A percentile compares a stretch with the other conserved stretches of the same genome.
These are phyloP conservation scores for Phytophthora pisi DNA, from an alignment of 352 stramenopile species.

Conservation along the genomic window DNA sequence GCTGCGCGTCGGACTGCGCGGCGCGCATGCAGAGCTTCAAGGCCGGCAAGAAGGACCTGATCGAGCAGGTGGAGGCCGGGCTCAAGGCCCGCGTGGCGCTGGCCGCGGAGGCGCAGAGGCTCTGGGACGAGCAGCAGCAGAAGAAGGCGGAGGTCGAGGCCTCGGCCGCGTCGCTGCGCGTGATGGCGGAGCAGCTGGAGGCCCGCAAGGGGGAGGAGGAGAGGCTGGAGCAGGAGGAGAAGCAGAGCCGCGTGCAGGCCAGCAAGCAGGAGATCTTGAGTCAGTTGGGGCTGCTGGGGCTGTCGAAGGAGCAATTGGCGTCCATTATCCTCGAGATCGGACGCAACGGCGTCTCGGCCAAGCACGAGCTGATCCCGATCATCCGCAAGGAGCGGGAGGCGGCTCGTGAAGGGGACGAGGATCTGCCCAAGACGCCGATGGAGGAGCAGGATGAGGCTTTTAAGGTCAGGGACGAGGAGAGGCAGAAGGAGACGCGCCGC, in stretches of 20 bases:
- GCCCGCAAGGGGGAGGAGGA: conserved; percentile 46
- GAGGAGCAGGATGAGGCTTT: conserved; percentile 63
- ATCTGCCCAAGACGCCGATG: conserved; percentile 43
- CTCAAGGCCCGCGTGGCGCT: conserved; percentile 51
- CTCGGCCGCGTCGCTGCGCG: conserved; percentile 31
- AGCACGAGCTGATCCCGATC: conserved; percentile 60
- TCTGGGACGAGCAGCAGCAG: conserved; percentile 41
- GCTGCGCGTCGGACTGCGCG: conserved; percentile 47
- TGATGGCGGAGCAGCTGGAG: conserved; percentile 53
- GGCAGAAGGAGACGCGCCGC: conserved; percentile 53
- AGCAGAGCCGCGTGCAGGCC: conserved; percentile 42
- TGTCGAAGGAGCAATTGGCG: conserved; percentile 63
- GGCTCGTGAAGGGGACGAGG: conserved; percentile 30
- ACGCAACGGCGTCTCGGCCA: conserved; percentile 42
- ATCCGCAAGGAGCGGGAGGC: conserved; percentile 57
- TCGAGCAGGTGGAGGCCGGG: conserved; percentile 77
- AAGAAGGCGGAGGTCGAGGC: conserved; percentile 39
- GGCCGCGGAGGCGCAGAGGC: conserved; percentile 35
- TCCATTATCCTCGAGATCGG: conserved; percentile 69
- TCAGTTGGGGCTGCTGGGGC: conserved; percentile 64
- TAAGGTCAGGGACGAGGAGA: conserved; percentile 52
- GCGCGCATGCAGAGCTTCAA: conserved; percentile 49
- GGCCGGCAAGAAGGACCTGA: conserved; percentile 57
- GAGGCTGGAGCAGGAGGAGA: conserved; percentile 55
- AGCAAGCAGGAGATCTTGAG: conserved; percentile 52